phyloP scores from a whole-genome alignment of 2,329 filamentous ascomycete genomes.

The Monilinia vaccinii-corymbosi region DNA sequence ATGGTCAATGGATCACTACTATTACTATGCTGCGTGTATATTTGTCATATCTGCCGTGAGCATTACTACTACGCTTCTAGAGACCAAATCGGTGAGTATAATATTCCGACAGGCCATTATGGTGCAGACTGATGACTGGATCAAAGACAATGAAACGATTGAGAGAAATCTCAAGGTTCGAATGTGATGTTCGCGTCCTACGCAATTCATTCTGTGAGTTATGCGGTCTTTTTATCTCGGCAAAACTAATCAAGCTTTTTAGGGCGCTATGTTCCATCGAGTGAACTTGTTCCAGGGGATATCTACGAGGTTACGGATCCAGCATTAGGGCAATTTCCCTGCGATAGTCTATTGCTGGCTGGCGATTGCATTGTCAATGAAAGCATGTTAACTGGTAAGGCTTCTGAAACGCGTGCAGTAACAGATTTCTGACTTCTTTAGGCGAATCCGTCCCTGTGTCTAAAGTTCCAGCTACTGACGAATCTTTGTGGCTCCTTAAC shows the following conservation, averaged over 20 bases:
- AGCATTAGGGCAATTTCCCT: conserved; percentile 76
- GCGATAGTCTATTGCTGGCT: conserved; percentile 81
- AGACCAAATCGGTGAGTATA: conserved; percentile 66
- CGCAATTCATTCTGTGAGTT: conserved; percentile 82
- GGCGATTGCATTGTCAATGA: conserved; percentile 99
- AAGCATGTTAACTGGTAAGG: conserved; percentile 80
- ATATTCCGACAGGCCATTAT: not conserved
- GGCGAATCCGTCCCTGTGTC: conserved; percentile 96
- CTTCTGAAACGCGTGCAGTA: not conserved
- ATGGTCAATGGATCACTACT: conserved; percentile 95
- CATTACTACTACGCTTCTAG: conserved; percentile 79
- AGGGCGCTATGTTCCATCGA: conserved; percentile 78
- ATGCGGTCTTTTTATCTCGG: not conserved
- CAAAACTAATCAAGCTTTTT: conserved; percentile 4
- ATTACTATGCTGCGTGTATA: conserved; percentile 94
- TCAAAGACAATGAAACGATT: conserved; percentile 75
- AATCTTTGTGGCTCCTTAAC: conserved; percentile 67
- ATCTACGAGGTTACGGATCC: conserved; percentile 97
- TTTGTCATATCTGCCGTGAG: conserved; percentile 91
- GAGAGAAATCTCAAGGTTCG: conserved; percentile 85
- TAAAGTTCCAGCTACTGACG: conserved; percentile 75
- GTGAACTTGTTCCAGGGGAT: conserved; percentile 87
- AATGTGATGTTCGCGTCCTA: conserved; percentile 89
- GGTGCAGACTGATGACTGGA: not conserved
- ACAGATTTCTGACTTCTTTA: conserved; percentile 23